These are phyloP conservation scores for Salicornia ramosissima DNA, from an alignment of 148 eudicot species.

Conservation along the genomic window DNA sequence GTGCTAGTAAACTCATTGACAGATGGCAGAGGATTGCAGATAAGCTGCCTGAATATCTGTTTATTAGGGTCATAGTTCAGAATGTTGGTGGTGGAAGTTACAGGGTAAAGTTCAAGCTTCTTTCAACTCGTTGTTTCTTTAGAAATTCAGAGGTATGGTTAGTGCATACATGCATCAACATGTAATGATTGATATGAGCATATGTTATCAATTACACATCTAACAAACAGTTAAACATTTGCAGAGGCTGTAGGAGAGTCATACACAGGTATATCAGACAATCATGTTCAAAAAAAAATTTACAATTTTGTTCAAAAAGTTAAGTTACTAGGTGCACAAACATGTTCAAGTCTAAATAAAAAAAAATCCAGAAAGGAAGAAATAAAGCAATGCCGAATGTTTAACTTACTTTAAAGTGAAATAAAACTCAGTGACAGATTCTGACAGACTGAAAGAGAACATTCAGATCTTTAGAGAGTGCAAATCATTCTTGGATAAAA, in stretches of 20 bases:
- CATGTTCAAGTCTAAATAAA: too few relatives aligned
- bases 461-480: background rate
- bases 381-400: background rate
- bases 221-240: background rate
- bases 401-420: background rate
- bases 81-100: constrained; percentile 20
- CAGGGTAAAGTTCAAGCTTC: constrained; percentile 26
- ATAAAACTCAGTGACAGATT: background rate
- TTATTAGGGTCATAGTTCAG: constrained; percentile 31
- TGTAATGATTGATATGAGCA: background rate
- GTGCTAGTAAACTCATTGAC: constrained; percentile 28
- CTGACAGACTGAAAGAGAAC: background rate
- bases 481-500: background rate
- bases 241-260: background rate
- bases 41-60: constrained; percentile 32
- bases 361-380: too few relatives aligned
- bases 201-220: background rate
- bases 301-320: too few relatives aligned
- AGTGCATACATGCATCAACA: background rate
- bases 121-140: constrained; percentile 33
- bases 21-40: constrained; percentile 36
- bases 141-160: constrained; percentile 22
- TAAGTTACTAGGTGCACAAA: too few relatives aligned
- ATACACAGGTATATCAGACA: too few relatives aligned
- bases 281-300: background rate